phyloP scores from a whole-genome alignment of 352 stramenopile species.

The Phytophthora kernoviae region DNA sequence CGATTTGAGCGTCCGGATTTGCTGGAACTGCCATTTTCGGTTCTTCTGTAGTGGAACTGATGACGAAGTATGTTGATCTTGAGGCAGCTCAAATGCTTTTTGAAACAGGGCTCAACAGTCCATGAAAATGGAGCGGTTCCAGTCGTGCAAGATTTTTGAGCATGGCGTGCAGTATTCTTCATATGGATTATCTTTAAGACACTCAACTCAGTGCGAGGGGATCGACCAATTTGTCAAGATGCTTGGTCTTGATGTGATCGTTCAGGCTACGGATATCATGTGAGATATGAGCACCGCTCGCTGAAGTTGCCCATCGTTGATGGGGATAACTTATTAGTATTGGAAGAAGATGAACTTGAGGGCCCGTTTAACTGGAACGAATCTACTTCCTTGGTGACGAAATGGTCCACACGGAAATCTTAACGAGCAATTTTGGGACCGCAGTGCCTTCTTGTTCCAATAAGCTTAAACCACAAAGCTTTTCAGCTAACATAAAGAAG shows the following conservation, averaged over 20 bases:
- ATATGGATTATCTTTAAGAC: too few species aligned
- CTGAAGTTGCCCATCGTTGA: slow-evolving; percentile 30
- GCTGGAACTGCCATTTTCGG: too few species aligned
- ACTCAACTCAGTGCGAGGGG: too few species aligned
- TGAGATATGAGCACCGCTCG: slow-evolving; percentile 30
- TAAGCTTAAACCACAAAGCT: too few species aligned
- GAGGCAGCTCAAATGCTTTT: slow-evolving; percentile 35
- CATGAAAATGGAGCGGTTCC: slow-evolving; percentile 17
- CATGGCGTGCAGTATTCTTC: slow-evolving; percentile 39
- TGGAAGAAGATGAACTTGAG: slow-evolving; percentile 28
- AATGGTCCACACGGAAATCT: slow-evolving; percentile 34
- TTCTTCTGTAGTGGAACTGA: too few species aligned
- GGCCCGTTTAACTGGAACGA: slow-evolving; percentile 24
- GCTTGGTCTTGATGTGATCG: slow-evolving; percentile 15
- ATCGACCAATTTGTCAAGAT: slow-evolving; percentile 32
- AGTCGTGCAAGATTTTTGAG: slow-evolving; percentile 23
- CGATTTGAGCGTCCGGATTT: too few species aligned
- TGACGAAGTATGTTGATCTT: too few species aligned
- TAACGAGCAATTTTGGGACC: slow-evolving; percentile 34
- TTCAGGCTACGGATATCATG: slow-evolving; percentile 16
- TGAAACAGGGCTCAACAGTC: slow-evolving; percentile 23
- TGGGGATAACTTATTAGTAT: slow-evolving; percentile 35
- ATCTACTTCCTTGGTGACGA: slow-evolving; percentile 25
- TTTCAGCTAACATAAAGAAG: too few species aligned
- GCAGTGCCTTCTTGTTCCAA: slow-evolving; percentile 28